Base-by-base conservation (phyloP, 1,139 yeast species). In the Taiozyma onychis region DNA sequence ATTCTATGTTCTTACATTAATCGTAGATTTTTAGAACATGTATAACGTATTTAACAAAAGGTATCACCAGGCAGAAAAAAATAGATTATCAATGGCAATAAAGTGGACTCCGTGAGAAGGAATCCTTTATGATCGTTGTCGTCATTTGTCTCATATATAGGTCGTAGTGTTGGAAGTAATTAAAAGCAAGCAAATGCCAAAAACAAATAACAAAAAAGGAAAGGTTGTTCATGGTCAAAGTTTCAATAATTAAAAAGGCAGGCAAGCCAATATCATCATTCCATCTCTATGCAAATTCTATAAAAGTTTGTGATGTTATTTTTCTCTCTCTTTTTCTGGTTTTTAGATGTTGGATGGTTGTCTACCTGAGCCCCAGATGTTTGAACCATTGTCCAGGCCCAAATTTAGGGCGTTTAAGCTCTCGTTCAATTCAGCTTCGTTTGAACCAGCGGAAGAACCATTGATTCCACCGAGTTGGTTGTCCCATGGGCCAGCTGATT, bases 331-430 rank as follows among this genome's bases (percentile, higher is more conserved):
- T 34, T 4, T n/a, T 35, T 35, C 3, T n/a, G 21, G 39, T 16
- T 16, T 18, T 18, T 18, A 37, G 14, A 18, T 37, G 24, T 37
- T 37, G 13, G 41, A 37, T 18, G 41, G 21, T 18, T 37, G 41
- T 37, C 41, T 39, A 14, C 60, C 57, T 41, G 62, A 58, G 14
- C 63, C 61, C 63, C 63, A 61, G 16, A 60, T 59, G 42, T 47
- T 60, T 10, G 60, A 53, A 14, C 60, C 60, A 35, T 48, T 54
- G 34, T 58, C 62, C 48, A 61, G 32, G 3, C 57, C 53, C 44
- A 61, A 45, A 37, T 59, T 60, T 49, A 61, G 50, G 1, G 56
- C 50, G 43, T 57, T 57, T 48, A 61, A 47, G 14, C 59, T 54
- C n/a, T 61, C 63, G 26, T 48, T 57, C 49, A 59, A 35, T 37